Evolutionary conservation across 2,329 filamentous ascomycete species (phyloP), one percentile per base, ranked within the genome.

Genomic region (Xylaria multiplex): DNA sequence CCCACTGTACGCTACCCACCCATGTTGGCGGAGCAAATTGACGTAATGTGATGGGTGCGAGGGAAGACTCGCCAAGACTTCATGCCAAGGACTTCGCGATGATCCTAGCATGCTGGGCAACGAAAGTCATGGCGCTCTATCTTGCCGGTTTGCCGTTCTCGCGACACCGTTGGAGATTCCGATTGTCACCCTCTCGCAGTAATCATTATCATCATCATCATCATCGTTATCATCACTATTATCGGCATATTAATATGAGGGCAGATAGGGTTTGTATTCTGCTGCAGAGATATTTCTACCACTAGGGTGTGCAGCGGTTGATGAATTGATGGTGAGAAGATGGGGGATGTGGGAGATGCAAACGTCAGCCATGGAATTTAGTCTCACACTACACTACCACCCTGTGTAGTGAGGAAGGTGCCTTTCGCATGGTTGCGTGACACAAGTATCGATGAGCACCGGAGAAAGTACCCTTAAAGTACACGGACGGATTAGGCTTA

Each of bases 61-160:
- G 19, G 19, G 52, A 56, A 72, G 69, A 72, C 68, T 69, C 69
- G 72, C 72, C 72, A 74, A 74, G 72, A 52, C 66, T 56, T 5
- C 3, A 8, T 9, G 50, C 68, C 61, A 64, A 63, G 53, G 48
- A 45, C 19, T 14, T 40, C 43, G 64, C 60, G 27, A 53, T 50
- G 27, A 53, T 50, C 49, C 52, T 56, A 45, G 59, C 24, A 19
- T 6, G 30, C 45, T 24, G 24, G 22, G 3, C 27, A 11, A 24
- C 22, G 13, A 22, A 5, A 22, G 53, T 37, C 22, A 19, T 52
- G 11, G 32, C 35, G 37, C 50, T 64, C 54, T 53, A 27, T 66
- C 49, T 64, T 64, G 64, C 56, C 56, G 65, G 40, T 61, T 62
- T 63, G 64, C 64, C 59, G 64, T 66, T 50, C 46, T 46, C 60